These are phyloP conservation scores for Inga oerstediana DNA, from an alignment of 306 rosid genomes.

Conservation along the genomic window DNA sequence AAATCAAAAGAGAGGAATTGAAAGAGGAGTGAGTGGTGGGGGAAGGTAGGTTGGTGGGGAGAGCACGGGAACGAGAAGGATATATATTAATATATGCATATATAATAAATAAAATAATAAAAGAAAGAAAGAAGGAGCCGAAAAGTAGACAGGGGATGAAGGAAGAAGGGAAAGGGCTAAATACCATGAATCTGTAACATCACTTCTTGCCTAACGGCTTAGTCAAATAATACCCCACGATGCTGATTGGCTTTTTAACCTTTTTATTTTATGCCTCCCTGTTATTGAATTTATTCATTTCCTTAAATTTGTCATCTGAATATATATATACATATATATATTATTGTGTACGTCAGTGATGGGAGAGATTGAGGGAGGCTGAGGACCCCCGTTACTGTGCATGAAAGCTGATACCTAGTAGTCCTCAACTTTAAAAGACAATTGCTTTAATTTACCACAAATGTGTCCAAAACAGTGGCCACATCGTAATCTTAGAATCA, in stretches of 20 bases:
- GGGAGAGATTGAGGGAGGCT: neutral
- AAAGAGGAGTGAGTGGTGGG: neutral
- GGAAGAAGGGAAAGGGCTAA: conserved; percentile 36
- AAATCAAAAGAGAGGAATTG: neutral
- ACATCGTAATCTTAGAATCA: neutral
- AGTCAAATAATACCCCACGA: conserved; percentile 35
- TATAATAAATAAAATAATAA: neutral
- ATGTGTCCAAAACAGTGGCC: neutral
- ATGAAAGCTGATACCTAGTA: neutral
- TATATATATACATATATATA: neutral
- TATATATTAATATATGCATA: neutral
- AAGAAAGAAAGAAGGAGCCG: neutral
- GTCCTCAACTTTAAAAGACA: neutral
- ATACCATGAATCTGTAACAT: conserved; percentile 71
- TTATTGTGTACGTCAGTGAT: neutral
- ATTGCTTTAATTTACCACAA: too few species aligned
- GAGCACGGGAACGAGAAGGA: conserved; percentile 42
- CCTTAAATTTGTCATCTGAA: neutral
- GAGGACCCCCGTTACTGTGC: neutral
- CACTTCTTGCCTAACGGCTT: conserved; percentile 51
- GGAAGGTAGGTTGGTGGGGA: conserved; percentile 29
- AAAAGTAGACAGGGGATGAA: conserved; percentile 20
- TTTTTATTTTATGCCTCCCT: neutral
- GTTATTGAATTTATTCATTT: neutral
- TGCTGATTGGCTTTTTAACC: conserved; percentile 3